phyloP scores from a whole-genome alignment of 805 yeast genomes.

The Candida lessepsii region DNA sequence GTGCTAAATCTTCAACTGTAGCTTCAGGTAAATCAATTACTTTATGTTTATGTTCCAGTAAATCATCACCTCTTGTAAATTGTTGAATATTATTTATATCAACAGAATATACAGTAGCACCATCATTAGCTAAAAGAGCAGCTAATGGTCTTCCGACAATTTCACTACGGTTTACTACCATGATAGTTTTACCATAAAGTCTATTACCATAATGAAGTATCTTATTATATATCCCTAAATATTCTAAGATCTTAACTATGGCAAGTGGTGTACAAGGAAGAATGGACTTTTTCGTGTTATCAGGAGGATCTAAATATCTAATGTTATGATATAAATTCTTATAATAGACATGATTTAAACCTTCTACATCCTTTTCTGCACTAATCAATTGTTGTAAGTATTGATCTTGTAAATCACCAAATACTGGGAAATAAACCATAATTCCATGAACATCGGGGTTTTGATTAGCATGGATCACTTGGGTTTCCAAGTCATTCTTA shows the following conservation, averaged over 20 bases:
- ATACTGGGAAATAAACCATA: constrained; percentile 97
- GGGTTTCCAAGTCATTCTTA: constrained; percentile 83
- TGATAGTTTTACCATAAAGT: constrained; percentile 86
- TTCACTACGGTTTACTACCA: constrained; percentile 91
- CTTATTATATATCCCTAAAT: constrained; percentile 80
- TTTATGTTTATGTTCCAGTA: constrained; percentile 76
- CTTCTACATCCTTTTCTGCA: constrained; percentile 95
- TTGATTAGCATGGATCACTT: constrained; percentile 75
- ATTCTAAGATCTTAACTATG: constrained; percentile 87
- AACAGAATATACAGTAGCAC: constrained; percentile 92
- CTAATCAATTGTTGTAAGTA: constrained; percentile 91
- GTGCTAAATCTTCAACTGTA: constrained; percentile 63
- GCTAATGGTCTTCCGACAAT: constrained; percentile 98
- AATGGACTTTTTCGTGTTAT: constrained; percentile 70
- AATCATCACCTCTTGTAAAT: constrained; percentile 92
- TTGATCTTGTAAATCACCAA: constrained; percentile 92
- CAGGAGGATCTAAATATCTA: constrained; percentile 74
- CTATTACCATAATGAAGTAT: constrained; percentile 86
- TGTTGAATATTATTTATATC: constrained; percentile 85
- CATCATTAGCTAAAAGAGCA: constrained; percentile 93
- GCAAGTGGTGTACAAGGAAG: constrained; percentile 97
- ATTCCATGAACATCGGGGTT: constrained; percentile 82
- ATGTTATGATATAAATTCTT: constrained; percentile 94
- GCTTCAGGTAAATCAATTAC: constrained; percentile 54
- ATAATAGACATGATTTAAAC: constrained; percentile 84